These are phyloP conservation scores for Torulaspora quercuum DNA, from an alignment of 805 yeast genomes.

Conservation along the genomic window DNA sequence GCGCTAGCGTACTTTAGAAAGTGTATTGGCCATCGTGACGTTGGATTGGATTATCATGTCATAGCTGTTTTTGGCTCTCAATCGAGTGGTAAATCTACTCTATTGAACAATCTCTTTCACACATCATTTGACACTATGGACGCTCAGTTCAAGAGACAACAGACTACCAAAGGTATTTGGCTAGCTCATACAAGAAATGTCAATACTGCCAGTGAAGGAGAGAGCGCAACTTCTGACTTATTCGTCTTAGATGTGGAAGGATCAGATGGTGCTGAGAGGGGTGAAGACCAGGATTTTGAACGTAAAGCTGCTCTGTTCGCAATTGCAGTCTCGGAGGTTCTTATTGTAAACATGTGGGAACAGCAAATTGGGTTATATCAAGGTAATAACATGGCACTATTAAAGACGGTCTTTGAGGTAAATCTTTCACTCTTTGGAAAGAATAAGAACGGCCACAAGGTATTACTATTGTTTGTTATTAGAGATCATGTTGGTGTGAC, in stretches of 20 bases:
- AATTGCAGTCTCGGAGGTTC: conserved; percentile 81
- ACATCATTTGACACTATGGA: conserved; percentile 93
- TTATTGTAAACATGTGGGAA: conserved; percentile 95
- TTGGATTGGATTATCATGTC: conserved; percentile 77
- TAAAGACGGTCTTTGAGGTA: conserved; percentile 95
- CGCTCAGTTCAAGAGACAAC: conserved; percentile 69
- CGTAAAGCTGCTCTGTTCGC: conserved; percentile 95
- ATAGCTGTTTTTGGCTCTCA: conserved; percentile 97
- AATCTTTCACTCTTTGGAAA: conserved; percentile 80
- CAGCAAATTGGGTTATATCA: conserved; percentile 95
- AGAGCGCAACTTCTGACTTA: conserved; percentile 38
- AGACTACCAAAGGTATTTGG: conserved; percentile 88
- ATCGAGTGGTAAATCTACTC: conserved; percentile 92
- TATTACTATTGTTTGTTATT: conserved; percentile 77
- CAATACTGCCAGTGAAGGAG: conserved; percentile 23
- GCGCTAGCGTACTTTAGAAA: conserved; percentile 25
- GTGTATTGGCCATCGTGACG: conserved; percentile 32
- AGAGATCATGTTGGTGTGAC: conserved; percentile 90
- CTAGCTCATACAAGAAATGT: conserved; percentile 54
- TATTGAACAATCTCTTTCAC: conserved; percentile 78
- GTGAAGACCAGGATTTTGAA: conserved; percentile 98
- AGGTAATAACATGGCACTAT: conserved; percentile 94
- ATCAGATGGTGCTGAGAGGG: conserved; percentile 95
- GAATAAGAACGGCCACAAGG: conserved; percentile 52
- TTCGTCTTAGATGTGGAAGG: conserved; percentile 98